These are phyloP conservation scores for Hypomontagnella monticulosa DNA, from an alignment of 495 filamentous ascomycete species.

Conservation along the genomic window DNA sequence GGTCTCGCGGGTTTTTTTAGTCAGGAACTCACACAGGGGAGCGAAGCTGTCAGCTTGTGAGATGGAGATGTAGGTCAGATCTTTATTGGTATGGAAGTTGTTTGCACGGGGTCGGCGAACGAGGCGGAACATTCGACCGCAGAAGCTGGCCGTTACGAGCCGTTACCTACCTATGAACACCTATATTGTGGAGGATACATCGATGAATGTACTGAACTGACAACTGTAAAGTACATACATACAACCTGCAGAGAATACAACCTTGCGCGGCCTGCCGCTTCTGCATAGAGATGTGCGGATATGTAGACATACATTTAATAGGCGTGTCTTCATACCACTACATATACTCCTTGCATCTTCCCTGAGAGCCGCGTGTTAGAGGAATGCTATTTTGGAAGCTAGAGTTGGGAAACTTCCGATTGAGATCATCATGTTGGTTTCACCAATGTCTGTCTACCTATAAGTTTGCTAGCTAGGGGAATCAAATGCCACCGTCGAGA, in stretches of 20 bases:
- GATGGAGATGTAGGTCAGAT: slow-evolving; percentile 16
- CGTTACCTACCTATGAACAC: not conserved
- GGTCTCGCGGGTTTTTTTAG: slow-evolving; percentile 13
- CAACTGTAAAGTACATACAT: slow-evolving; percentile 9
- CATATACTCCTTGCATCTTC: slow-evolving; percentile 23
- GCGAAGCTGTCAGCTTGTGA: slow-evolving; percentile 10
- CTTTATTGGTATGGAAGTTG: slow-evolving; percentile 22
- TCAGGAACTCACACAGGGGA: slow-evolving; percentile 15
- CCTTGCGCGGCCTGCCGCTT: slow-evolving; percentile 27
- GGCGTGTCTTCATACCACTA: slow-evolving; percentile 3
- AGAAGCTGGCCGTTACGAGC: not conserved
- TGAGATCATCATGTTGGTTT: not conserved
- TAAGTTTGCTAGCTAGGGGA: not conserved
- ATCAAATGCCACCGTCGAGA: not conserved
- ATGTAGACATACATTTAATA: slow-evolving; percentile 32
- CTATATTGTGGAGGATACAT: too few relatives aligned
- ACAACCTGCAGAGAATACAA: slow-evolving; percentile 22
- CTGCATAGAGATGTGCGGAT: slow-evolving; percentile 23
- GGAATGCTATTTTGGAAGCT: slow-evolving; percentile 8
- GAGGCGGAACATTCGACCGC: slow-evolving; percentile 1
- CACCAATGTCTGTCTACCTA: not conserved
- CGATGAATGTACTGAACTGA: not conserved
- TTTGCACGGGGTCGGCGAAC: slow-evolving; percentile 19
- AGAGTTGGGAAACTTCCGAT: slow-evolving; percentile 29
- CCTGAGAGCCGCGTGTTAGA: slow-evolving; percentile 35